phyloP scores from a whole-genome alignment of 2,329 filamentous ascomycete genomes.

The Mycocentrospora acerina region DNA sequence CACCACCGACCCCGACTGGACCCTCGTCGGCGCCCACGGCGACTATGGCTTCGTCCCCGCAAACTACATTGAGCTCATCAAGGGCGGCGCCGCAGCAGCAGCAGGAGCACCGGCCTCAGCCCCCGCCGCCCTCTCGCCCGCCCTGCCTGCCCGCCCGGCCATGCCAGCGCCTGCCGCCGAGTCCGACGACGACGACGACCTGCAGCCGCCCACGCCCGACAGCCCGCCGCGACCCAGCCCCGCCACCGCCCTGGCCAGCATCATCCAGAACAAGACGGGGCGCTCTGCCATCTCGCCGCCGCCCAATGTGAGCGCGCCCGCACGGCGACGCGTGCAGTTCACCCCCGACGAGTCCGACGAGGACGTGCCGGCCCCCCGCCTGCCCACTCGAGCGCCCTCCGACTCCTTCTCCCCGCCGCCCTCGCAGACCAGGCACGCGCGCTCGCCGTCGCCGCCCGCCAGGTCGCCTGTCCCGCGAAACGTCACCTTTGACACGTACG shows the following conservation, averaged over 20 bases:
- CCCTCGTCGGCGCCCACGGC: conserved; percentile 77
- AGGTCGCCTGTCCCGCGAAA: conserved; percentile 42
- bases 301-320: conserved; percentile 51
- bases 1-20: conserved; percentile 92
- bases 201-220: conserved; percentile 46
- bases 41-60: conserved; percentile 94
- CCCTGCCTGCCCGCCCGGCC: conserved; percentile 44
- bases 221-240: conserved; percentile 53
- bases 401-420: conserved; percentile 54
- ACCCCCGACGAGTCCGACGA: conserved; percentile 70
- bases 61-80: conserved; percentile 84
- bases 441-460: conserved; percentile 41
- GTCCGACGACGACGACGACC: conserved; percentile 46
- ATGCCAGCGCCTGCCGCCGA: conserved; percentile 23
- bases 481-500: conserved; percentile 46
- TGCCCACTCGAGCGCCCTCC: conserved; percentile 65
- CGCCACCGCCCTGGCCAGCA: conserved; percentile 60
- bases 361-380: conserved; percentile 58
- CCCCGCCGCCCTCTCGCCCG: conserved; percentile 46
- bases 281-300: conserved; percentile 49
- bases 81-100: conserved; percentile 44
- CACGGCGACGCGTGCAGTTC: conserved; percentile 55
- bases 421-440: conserved; percentile 43
- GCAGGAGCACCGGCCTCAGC: conserved; percentile 10
- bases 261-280: conserved; percentile 53